Conservation (phyloP, 495 filamentous ascomycete species). For the Beverwykella pulmonaria region DNA sequence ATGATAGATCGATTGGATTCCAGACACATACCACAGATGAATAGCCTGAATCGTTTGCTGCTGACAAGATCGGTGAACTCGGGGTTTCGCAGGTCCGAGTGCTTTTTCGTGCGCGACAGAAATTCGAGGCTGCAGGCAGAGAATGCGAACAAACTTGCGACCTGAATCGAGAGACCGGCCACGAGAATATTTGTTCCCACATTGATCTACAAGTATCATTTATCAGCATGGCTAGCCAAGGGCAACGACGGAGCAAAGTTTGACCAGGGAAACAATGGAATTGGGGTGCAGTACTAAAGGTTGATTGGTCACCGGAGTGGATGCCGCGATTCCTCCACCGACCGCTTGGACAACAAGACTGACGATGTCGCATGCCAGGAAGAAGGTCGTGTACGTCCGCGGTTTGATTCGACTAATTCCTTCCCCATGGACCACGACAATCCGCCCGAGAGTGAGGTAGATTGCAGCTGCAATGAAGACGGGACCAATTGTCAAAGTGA, state of each 20-base stretch:
- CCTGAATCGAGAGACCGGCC: slow-evolving; percentile 62
- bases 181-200: slow-evolving; percentile 65
- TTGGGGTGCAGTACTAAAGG: background rate
- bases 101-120: slow-evolving; percentile 45
- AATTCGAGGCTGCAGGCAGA: slow-evolving; percentile 54
- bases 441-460: slow-evolving; percentile 63
- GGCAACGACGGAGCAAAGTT: slow-evolving; percentile 33
- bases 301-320: background rate
- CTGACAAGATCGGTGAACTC: background rate
- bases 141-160: slow-evolving; percentile 56
- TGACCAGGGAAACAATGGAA: background rate
- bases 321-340: slow-evolving; percentile 61
- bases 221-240: slow-evolving; percentile 42
- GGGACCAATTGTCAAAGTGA: slow-evolving; percentile 64
- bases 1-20: background rate
- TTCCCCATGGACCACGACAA: slow-evolving; percentile 60
- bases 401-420: slow-evolving; percentile 64
- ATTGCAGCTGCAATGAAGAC: slow-evolving; percentile 65
- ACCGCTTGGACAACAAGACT: slow-evolving; percentile 64
- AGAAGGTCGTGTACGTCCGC: slow-evolving; percentile 55
- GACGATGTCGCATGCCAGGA: slow-evolving; percentile 64
- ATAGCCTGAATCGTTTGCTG: background rate
- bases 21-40: background rate
- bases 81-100: slow-evolving; percentile 3
- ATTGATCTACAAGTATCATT: background rate